These are phyloP conservation scores for Diplocarpon mali DNA, from an alignment of 2,329 filamentous ascomycete genomes.

Conservation along the genomic window DNA sequence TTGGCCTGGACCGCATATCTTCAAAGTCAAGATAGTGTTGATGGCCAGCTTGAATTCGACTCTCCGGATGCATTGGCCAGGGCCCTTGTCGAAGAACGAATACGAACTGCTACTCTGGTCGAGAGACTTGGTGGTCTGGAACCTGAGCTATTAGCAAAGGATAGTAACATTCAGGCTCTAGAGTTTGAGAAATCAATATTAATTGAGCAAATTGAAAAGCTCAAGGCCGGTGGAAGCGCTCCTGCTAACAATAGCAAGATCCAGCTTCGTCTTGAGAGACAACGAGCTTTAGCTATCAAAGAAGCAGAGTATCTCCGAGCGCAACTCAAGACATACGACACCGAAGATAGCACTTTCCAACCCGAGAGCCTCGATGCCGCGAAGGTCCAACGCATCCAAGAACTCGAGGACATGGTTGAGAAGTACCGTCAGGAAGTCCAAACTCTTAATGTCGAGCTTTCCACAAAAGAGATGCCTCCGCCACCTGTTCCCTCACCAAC, in stretches of 20 bases:
- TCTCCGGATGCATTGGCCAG: constrained; percentile 80
- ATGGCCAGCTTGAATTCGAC: constrained; percentile 62
- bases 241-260: constrained; percentile 46
- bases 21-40: constrained; percentile 50
- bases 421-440: constrained; percentile 76
- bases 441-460: constrained; percentile 62
- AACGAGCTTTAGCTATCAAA: constrained; percentile 74
- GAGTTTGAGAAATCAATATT: constrained; percentile 59
- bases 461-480: constrained; percentile 43
- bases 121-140: constrained; percentile 71
- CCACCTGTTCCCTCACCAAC: constrained; percentile 28
- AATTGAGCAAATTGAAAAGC: constrained; percentile 57
- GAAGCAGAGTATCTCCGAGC: constrained; percentile 91
- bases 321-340: constrained; percentile 79
- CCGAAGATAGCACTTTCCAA: constrained; percentile 79
- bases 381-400: constrained; percentile 62
- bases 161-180: constrained; percentile 60
- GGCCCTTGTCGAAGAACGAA: constrained; percentile 70
- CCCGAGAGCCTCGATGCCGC: constrained; percentile 67
- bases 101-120: constrained; percentile 68
- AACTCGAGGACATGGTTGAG: constrained; percentile 79
- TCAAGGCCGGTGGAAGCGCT: constrained; percentile 45
- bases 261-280: constrained; percentile 68
- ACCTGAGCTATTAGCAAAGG: constrained; percentile 66
- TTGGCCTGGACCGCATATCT: constrained; percentile 80